phyloP scores from a whole-genome alignment of 495 filamentous ascomycete genomes.

The Delitschia confertaspora region DNA sequence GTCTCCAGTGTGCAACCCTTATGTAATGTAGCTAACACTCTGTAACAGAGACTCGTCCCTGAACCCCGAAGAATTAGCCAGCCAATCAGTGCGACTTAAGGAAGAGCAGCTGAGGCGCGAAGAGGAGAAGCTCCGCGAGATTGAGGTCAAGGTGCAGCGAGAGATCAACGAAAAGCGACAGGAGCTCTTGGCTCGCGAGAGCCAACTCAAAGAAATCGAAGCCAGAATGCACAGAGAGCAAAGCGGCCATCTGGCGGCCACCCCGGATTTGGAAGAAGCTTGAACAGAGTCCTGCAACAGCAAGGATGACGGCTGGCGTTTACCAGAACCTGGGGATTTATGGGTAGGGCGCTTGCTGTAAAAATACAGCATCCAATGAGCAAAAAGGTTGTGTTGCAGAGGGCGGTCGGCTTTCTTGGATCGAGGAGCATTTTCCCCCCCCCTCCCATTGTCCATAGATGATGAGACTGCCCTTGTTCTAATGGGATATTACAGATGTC shows the following conservation, averaged over 20 bases:
- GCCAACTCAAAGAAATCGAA: constrained; percentile 93
- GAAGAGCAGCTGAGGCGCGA: constrained; percentile 97
- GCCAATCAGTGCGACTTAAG: constrained; percentile 95
- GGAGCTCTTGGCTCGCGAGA: constrained; percentile 94
- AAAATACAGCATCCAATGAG: constrained; percentile 15
- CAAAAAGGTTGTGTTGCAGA: constrained; percentile 12
- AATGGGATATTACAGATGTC: constrained; percentile 15
- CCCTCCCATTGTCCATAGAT: background rate
- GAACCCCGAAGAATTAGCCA: constrained; percentile 95
- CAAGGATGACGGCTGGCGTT: background rate
- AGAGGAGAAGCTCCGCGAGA: constrained; percentile 98
- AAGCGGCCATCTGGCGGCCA: constrained; percentile 33
- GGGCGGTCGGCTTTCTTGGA: constrained; percentile 14
- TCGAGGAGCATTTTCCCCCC: background rate
- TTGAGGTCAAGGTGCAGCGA: constrained; percentile 97
- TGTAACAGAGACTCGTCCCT: constrained; percentile 63
- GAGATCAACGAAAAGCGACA: constrained; percentile 99
- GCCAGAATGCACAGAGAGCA: constrained; percentile 66
- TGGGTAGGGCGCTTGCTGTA: constrained; percentile 23
- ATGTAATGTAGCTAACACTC: constrained; percentile 23
- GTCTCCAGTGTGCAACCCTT: constrained; percentile 29
- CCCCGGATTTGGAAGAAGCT: constrained; percentile 13
- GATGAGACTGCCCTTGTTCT: constrained; percentile 11
- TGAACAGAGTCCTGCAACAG: constrained; percentile 5
- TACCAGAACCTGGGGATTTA: constrained; percentile 2